Evolutionary conservation across 2,329 filamentous ascomycete species (phyloP), one percentile per base, ranked within the genome.

Genomic region (Verruconis gallopava): DNA sequence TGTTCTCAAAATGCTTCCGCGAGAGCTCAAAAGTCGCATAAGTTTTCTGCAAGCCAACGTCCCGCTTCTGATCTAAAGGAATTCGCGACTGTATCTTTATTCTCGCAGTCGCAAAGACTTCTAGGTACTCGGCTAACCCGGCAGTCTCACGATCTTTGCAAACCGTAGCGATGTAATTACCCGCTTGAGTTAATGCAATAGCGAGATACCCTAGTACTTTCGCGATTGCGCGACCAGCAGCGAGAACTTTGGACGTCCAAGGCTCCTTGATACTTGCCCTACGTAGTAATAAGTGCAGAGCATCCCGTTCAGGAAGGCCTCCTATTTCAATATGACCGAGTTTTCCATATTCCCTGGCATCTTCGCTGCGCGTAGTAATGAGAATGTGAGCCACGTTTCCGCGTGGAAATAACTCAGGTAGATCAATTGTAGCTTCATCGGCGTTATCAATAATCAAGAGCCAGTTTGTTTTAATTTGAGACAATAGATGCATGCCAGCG

Each of bases 1-100:
- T 12, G 38, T 48, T 32, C 45, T 43, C 20, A 57, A 48, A 38
- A 56, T 55, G 41, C 49, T 58, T 35, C 47, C 50, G 53, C 0
- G 53, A 44, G 20, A 58, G 47, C 35, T 59, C 56, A 40, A 50
- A 59, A 34, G 48, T 55, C 5, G 53, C 49, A 37, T 51, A 57
- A 21, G 58, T 51, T 30, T 51, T 50, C 21, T 53, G 49, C 44
- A 48, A 44, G 22, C 52, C 44, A 11, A 47, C 42, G 14, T 45
- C 43, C 17, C 46, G 37, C 15, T 44, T 30, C n/a, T n/a, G n/a
- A n/a, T n/a, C n/a, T n/a, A n/a, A n/a, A n/a, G n/a, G n/a, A 14
- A 46, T 40, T 21, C 42, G 41, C 21, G 36, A 40, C 15, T 30
- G 46, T 28, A 21, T 32, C 4, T 37, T 30, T 21, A 47, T 11